Evolutionary conservation across 495 filamentous ascomycete species (phyloP).

Genomic region (Lasiosphaeris hirsuta): DNA sequence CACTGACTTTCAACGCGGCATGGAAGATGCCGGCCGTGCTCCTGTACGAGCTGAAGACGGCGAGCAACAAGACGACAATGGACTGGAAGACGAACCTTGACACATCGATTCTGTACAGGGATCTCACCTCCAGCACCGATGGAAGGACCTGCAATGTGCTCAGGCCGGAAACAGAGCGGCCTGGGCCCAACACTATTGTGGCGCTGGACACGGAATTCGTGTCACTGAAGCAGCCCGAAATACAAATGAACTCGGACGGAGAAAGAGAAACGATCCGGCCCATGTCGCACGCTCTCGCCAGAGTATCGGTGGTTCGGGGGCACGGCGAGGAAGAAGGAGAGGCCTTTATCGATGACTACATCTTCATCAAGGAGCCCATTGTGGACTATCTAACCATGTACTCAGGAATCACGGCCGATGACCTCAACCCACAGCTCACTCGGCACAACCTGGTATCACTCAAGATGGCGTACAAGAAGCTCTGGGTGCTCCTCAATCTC

Average conservation of each 20-base stretch:
- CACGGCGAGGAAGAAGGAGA: slow-evolving; percentile 68
- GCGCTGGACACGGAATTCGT: slow-evolving; percentile 97
- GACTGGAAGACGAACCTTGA: slow-evolving; percentile 82
- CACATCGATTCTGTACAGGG: slow-evolving; percentile 75
- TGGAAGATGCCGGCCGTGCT: slow-evolving; percentile 92
- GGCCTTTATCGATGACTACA: slow-evolving; percentile 97
- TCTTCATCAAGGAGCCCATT: slow-evolving; percentile 82
- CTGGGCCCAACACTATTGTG: slow-evolving; percentile 65
- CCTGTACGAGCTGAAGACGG: slow-evolving; percentile 74
- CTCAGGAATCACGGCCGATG: slow-evolving; percentile 81
- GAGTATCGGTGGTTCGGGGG: slow-evolving; percentile 84
- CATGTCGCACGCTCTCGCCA: slow-evolving; percentile 75
- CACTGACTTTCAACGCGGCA: slow-evolving; percentile 75
- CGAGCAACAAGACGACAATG: slow-evolving; percentile 72
- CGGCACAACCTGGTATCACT: slow-evolving; percentile 78
- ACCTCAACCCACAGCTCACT: slow-evolving; percentile 71
- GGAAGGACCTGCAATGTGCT: slow-evolving; percentile 57
- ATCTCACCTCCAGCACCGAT: slow-evolving; percentile 41
- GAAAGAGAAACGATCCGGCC: slow-evolving; percentile 81
- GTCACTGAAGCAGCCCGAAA: slow-evolving; percentile 81
- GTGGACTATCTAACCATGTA: slow-evolving; percentile 93
- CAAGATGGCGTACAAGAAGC: slow-evolving; percentile 93
- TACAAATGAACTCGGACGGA: slow-evolving; percentile 89
- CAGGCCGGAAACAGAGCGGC: slow-evolving; percentile 59
- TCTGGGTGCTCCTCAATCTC: slow-evolving; percentile 93